These are phyloP conservation scores for Neonectria coccinea DNA, from an alignment of 2,329 filamentous ascomycete species.

Conservation along the genomic window DNA sequence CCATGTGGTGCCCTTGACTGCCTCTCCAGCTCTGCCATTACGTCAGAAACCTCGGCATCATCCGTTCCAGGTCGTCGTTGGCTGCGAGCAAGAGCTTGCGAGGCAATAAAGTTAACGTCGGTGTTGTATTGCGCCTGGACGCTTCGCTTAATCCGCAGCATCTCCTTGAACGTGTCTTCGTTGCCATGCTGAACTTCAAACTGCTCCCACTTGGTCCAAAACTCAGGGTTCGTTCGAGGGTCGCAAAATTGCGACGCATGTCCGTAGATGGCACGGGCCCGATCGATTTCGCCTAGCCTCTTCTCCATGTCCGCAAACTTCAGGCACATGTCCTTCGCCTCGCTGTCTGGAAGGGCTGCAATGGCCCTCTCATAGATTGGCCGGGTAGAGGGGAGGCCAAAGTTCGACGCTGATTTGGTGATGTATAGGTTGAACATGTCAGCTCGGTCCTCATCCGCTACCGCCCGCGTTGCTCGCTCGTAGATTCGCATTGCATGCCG, in stretches of 20 bases:
- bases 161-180: slow-evolving; percentile 99
- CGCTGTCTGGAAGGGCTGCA: slow-evolving; percentile 88
- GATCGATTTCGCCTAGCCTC: slow-evolving; percentile 90
- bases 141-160: slow-evolving; percentile 96
- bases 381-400: slow-evolving; percentile 92
- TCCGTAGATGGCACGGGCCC: slow-evolving; percentile 93
- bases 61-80: slow-evolving; percentile 70
- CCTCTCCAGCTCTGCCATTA: slow-evolving; percentile 89
- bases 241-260: slow-evolving; percentile 98
- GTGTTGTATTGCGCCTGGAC: slow-evolving; percentile 99
- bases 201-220: slow-evolving; percentile 97
- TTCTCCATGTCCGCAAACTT: slow-evolving; percentile 99
- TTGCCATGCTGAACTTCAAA: slow-evolving; percentile 99
- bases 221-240: slow-evolving; percentile 86
- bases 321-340: slow-evolving; percentile 97
- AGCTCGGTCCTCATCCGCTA: slow-evolving; percentile 91
- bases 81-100: slow-evolving; percentile 87
- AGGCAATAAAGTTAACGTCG: slow-evolving; percentile 98
- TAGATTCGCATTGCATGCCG: slow-evolving; percentile 99
- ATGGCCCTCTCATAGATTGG: slow-evolving; percentile 98
- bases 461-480: slow-evolving; percentile 93
- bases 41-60: slow-evolving; percentile 72
- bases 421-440: slow-evolving; percentile 99
- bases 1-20: slow-evolving; percentile 89
- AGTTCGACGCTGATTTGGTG: slow-evolving; percentile 97